Conservation (phyloP, 495 filamentous ascomycete species). For the Podospora conica region DNA sequence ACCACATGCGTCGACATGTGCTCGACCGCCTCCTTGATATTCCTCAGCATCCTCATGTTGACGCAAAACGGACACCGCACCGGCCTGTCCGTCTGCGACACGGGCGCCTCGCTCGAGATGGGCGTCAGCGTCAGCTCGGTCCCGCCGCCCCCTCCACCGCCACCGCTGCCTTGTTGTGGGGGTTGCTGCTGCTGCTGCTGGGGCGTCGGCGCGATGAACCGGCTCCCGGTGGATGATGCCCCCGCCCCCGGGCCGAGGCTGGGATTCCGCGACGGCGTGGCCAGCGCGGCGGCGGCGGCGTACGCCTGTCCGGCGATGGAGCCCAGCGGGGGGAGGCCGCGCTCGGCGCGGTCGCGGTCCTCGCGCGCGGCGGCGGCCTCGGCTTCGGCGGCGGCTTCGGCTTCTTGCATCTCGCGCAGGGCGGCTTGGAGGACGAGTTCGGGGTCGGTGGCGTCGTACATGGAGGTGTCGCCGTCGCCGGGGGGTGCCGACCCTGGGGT, state of each 20-base stretch:
- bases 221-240: neutral
- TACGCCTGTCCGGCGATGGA: slow-evolving; percentile 26
- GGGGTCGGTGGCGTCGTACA: slow-evolving; percentile 38
- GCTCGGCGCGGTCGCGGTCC: slow-evolving; percentile 39
- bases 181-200: neutral
- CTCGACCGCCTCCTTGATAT: slow-evolving; percentile 53
- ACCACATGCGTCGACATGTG: slow-evolving; percentile 54
- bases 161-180: neutral
- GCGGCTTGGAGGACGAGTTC: slow-evolving; percentile 47
- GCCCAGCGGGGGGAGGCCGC: slow-evolving; percentile 35
- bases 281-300: slow-evolving; percentile 26
- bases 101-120: slow-evolving; percentile 39
- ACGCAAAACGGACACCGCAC: slow-evolving; percentile 51
- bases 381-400: slow-evolving; percentile 45
- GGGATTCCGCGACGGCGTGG: slow-evolving; percentile 20
- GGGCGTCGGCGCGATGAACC: slow-evolving; percentile 21
- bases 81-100: slow-evolving; percentile 42
- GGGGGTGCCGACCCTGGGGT: neutral
- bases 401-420: slow-evolving; percentile 41
- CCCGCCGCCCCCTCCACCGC: neutral
- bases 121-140: slow-evolving; percentile 46
- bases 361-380: slow-evolving; percentile 40
- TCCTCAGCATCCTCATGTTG: slow-evolving; percentile 51
- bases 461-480: slow-evolving; percentile 2
- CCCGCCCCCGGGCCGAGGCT: slow-evolving; percentile 11